These are phyloP conservation scores for Kodamaea alishanica DNA, from an alignment of 1,139 yeast species.

Conservation along the genomic window DNA sequence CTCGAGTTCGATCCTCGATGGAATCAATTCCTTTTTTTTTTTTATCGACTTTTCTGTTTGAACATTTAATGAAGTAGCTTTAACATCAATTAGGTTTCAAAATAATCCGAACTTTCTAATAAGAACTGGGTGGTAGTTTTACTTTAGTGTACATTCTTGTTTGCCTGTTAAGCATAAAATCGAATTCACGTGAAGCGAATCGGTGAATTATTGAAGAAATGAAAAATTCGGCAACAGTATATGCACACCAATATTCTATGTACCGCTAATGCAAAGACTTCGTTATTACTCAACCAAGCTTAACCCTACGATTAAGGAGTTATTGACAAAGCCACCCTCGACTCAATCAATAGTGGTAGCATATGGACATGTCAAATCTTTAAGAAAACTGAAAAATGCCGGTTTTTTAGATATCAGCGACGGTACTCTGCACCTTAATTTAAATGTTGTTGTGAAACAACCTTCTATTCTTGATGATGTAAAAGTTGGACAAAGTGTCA, in stretches of 20 bases:
- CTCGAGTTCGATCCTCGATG: constrained; percentile 6
- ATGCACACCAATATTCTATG: no score
- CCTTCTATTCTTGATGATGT: constrained; percentile 24
- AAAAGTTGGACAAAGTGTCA: constrained; percentile 42
- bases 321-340: constrained; percentile 31
- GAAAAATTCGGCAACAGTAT: no score
- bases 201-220: no score
- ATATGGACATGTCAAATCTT: constrained; percentile 71
- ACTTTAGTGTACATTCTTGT: no score
- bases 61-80: not conserved
- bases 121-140: no score
- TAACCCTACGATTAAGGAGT: constrained; percentile 32
- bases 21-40: constrained; percentile 1
- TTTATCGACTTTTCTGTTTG: not conserved
- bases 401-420: constrained; percentile 79
- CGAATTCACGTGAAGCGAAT: no score
- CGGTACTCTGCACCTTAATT: constrained; percentile 56
- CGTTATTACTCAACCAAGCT: not conserved
- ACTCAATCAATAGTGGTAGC: constrained; percentile 19
- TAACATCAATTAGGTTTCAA: no score
- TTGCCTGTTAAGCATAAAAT: no score
- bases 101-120: no score
- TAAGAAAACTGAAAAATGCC: constrained; percentile 67
- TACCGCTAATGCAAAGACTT: no score
- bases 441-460: constrained; percentile 56